Evolutionary conservation across 2,329 filamentous ascomycete species (phyloP), one percentile per base, ranked within the genome.

Genomic region (Blumeriella jaapii): DNA sequence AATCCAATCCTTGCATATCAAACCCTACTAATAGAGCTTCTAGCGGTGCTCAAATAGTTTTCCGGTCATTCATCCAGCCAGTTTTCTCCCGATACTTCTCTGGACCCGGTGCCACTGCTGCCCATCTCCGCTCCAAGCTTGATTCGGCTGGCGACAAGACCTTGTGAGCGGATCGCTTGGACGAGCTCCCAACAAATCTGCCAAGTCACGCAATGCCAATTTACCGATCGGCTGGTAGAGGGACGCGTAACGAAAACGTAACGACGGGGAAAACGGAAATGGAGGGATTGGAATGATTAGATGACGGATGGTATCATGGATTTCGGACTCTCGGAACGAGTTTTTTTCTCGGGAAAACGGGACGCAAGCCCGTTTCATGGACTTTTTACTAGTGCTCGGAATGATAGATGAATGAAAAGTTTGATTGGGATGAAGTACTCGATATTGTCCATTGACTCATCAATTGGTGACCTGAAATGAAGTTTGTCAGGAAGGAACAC

Each of bases 21-120:
- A 3, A 14, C 25, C 6, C 19, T 43, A 20, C 36, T 48, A 38
- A 46, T 17, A 58, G 46, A 12, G 16, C 23, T 24, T 47, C 31
- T 46, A 96, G 91, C 59, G 91, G 91, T 59, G 89, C 91, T 55
- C 86, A 96, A 63, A 66, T 96, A 57, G 72, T 98, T 67, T 98
- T 96, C 83, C 82, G 84, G 63, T 94, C 87, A 46, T 84, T 96
- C 74, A 65, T 98, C 60, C 77, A 83, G 59, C 91, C 91, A 53
- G 76, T 93, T 55, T 81, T 96, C 59, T 74, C 84, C 60, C 85
- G 86, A 63, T 93, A 95, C 78, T 98, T 96, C 72, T 56, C 61
- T 26, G 55, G 62, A 48, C 59, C 63, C 52, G 72, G 72, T 55
- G 82, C 82, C 44, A 84, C 86, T 55, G 82, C 86, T 53, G 75